Percentiles rank a stretch among this genome's conserved stretches.
phyloP scores from a whole-genome alignment of 163 green algal species.

The Prototheca cutis region DNA sequence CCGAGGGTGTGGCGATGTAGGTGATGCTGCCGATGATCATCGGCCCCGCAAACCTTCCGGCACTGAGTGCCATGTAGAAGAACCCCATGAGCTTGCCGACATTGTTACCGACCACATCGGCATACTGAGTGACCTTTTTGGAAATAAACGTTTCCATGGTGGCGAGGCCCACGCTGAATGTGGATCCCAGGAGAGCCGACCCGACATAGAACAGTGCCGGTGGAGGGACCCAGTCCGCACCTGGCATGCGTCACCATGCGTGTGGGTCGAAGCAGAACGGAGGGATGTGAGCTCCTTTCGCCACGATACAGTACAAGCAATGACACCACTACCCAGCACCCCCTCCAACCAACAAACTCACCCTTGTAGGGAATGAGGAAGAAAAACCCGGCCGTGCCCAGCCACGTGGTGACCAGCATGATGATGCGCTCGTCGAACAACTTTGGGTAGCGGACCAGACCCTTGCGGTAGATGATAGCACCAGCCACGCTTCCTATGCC shows the following conservation, averaged over 20 bases:
- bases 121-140: constrained; percentile 30
- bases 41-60: constrained; percentile 22
- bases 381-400: constrained; percentile 5
- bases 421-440: constrained; percentile 12
- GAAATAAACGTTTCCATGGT: constrained; percentile 18
- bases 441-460: constrained; percentile 7
- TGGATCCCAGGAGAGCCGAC: constrained; percentile 1
- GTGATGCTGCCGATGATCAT: constrained; percentile 16
- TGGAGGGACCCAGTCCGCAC: constrained; percentile 9
- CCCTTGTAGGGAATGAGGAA: constrained; percentile 15
- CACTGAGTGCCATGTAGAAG: constrained; percentile 16
- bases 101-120: constrained; percentile 14
- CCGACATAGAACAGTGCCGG: constrained; percentile 9
- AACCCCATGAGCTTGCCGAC: constrained; percentile 11
- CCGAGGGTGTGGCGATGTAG: constrained; percentile 18
- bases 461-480: constrained; percentile 4
- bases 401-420: neutral
- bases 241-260: too few species aligned
- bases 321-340: too few species aligned
- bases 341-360: neutral
- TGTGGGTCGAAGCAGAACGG: too few species aligned
- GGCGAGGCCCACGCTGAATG: constrained; percentile 1
- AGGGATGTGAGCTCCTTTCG: too few species aligned
- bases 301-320: too few species aligned
- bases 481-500: constrained; percentile 3